A percentile compares a stretch with the other conserved stretches of the same genome.
Evolutionary conservation across 2,329 filamentous ascomycete genomes (phyloP).

Genomic region (Rutstroemia sp.): DNA sequence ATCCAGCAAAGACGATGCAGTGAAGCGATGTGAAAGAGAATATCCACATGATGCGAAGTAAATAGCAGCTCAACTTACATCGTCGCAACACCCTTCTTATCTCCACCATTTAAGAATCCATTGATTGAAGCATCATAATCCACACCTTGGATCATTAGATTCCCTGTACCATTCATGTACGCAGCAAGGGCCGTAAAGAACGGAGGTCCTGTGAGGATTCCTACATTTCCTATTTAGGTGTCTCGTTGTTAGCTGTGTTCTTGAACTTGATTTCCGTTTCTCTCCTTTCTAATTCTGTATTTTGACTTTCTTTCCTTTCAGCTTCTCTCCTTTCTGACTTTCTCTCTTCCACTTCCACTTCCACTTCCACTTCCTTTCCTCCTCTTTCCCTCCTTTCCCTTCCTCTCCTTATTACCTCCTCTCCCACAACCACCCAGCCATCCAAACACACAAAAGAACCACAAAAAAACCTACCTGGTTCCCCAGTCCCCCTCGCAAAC

Average conservation of each 20-base stretch:
- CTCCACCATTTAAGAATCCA: conserved; percentile 41
- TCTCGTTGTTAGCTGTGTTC: neutral
- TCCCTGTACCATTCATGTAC: conserved; percentile 32
- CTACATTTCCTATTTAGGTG: conserved; percentile 20
- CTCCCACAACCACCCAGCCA: too few relatives aligned
- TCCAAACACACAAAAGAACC: neutral
- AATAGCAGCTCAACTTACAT: conserved; percentile 28
- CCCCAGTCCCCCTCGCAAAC: conserved; percentile 22
- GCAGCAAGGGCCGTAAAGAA: conserved; percentile 23
- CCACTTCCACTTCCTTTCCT: too few relatives aligned
- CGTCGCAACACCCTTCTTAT: conserved; percentile 34
- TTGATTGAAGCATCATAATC: conserved; percentile 40
- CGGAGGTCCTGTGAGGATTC: conserved; percentile 22
- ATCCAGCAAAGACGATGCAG: too few relatives aligned
- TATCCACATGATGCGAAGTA: too few relatives aligned
- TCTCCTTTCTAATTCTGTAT: neutral
- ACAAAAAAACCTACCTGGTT: conserved; percentile 17
- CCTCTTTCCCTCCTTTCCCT: neutral
- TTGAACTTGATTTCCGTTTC: neutral
- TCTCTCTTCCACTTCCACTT: neutral
- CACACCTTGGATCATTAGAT: conserved; percentile 44
- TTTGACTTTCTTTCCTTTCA: neutral
- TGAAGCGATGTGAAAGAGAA: too few relatives aligned
- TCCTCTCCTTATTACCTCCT: too few relatives aligned
- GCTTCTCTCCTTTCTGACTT: neutral